A percentile compares a stretch with the other conserved stretches of the same genome.
Evolutionary conservation across 2,329 filamentous ascomycete species (phyloP).

Genomic region (Colletotrichum caudatum): DNA sequence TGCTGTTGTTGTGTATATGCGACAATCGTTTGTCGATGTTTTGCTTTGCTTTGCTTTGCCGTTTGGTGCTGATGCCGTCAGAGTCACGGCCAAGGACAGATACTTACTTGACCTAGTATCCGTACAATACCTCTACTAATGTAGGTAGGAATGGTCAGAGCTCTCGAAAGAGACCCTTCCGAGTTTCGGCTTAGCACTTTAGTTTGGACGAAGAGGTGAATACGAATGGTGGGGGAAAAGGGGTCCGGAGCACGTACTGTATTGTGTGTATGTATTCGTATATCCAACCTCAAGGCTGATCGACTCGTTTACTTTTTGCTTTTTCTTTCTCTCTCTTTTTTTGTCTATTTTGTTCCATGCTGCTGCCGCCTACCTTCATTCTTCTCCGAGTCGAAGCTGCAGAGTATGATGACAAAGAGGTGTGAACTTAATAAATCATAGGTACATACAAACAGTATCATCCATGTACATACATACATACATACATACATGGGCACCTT

Average conservation of each 20-base stretch:
- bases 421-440: neutral
- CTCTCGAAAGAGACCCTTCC: neutral
- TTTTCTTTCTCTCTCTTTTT: neutral
- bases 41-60: neutral
- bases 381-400: conserved; percentile 13
- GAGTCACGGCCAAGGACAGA: neutral
- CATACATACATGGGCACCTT: neutral
- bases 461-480: neutral
- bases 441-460: neutral
- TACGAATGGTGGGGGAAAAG: neutral
- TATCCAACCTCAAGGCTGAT: neutral
- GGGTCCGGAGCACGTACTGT: neutral
- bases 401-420: neutral
- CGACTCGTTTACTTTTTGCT: neutral
- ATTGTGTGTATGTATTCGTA: neutral
- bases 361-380: no score
- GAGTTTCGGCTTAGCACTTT: neutral
- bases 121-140: no score
- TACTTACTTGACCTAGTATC: neutral
- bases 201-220: conserved; percentile 1
- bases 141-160: neutral
- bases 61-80: neutral
- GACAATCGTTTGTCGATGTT: neutral
- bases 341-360: neutral
- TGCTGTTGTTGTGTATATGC: neutral